Percentiles rank a stretch among this genome's conserved stretches.
Evolutionary conservation across 495 filamentous ascomycete species (phyloP).

Genomic region (Aspergillus panamensis): DNA sequence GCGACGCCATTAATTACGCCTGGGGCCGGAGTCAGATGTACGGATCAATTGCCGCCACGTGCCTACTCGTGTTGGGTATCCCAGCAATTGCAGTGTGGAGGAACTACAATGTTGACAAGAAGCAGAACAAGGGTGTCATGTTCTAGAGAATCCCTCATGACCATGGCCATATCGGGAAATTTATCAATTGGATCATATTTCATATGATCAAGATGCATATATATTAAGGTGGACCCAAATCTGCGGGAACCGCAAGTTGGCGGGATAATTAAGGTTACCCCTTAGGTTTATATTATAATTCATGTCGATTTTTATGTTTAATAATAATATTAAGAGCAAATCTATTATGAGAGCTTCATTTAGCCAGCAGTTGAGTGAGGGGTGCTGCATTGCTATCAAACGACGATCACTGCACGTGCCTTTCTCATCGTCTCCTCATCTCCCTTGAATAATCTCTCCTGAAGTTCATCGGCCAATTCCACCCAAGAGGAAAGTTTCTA

Average conservation of each 20-base stretch:
- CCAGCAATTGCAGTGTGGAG: slow-evolving; percentile 43
- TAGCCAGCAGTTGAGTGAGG: neutral
- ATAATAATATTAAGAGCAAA: neutral
- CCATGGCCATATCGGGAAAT: neutral
- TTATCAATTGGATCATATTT: neutral
- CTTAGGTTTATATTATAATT: neutral
- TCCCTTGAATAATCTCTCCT: neutral
- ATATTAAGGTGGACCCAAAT: too few species aligned
- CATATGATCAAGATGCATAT: too few species aligned
- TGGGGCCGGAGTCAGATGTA: slow-evolving; percentile 58
- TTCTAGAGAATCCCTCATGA: slow-evolving; percentile 14
- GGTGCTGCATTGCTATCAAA: neutral
- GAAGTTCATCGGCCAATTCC: neutral
- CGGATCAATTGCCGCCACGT: slow-evolving; percentile 54
- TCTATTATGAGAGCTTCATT: neutral
- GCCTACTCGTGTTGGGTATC: slow-evolving; percentile 35
- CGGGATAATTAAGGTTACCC: too few species aligned
- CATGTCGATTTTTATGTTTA: neutral
- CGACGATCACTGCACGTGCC: slow-evolving; percentile 4
- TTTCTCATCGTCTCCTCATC: neutral
- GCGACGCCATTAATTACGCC: slow-evolving; percentile 56
- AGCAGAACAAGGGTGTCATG: slow-evolving; percentile 47
- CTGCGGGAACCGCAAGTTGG: too few species aligned
- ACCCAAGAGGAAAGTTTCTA: neutral
- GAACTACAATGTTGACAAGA: slow-evolving; percentile 43